Evolutionary conservation across 1,139 yeast genomes (phyloP).

Genomic region (Pichia sp.): DNA sequence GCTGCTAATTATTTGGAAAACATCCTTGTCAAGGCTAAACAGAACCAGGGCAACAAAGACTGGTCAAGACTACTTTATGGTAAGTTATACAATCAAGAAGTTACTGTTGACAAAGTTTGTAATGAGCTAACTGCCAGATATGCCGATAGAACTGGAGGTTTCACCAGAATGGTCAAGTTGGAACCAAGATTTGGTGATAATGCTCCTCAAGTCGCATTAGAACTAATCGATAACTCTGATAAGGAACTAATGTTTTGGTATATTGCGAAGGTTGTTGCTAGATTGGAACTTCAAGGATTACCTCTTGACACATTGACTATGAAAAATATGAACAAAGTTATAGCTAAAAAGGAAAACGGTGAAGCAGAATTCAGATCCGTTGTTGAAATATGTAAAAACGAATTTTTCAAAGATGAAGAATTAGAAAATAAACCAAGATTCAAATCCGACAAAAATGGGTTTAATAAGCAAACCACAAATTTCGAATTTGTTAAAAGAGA

Average conservation of each 20-base stretch:
- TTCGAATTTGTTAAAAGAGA: constrained; percentile 26
- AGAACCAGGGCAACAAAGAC: constrained; percentile 16
- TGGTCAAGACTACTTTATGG: constrained; percentile 25
- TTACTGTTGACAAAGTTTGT: constrained; percentile 51
- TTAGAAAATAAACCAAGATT: constrained; percentile 21
- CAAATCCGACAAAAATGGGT: constrained; percentile 21
- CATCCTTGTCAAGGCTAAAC: constrained; percentile 42
- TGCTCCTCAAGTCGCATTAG: constrained; percentile 86
- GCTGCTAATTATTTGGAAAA: constrained; percentile 51
- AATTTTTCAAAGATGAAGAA: constrained; percentile 36
- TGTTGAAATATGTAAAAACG: constrained; percentile 55
- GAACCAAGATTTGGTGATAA: constrained; percentile 88
- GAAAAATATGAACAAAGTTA: constrained; percentile 47
- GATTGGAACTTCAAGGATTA: constrained; percentile 59
- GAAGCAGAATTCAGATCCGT: constrained; percentile 46
- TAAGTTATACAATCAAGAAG: constrained; percentile 34
- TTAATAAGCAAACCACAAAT: constrained; percentile 21
- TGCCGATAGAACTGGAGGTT: constrained; percentile 62
- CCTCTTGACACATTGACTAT: constrained; percentile 54
- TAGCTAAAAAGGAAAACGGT: constrained; percentile 39
- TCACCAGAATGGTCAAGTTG: constrained; percentile 73
- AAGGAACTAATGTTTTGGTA: constrained; percentile 72
- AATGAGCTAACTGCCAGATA: constrained; percentile 60
- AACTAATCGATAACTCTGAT: constrained; percentile 69
- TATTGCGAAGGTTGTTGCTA: constrained; percentile 73